Conservation (phyloP, 495 filamentous ascomycete species). For the Rostrohypoxylon terebratum region DNA sequence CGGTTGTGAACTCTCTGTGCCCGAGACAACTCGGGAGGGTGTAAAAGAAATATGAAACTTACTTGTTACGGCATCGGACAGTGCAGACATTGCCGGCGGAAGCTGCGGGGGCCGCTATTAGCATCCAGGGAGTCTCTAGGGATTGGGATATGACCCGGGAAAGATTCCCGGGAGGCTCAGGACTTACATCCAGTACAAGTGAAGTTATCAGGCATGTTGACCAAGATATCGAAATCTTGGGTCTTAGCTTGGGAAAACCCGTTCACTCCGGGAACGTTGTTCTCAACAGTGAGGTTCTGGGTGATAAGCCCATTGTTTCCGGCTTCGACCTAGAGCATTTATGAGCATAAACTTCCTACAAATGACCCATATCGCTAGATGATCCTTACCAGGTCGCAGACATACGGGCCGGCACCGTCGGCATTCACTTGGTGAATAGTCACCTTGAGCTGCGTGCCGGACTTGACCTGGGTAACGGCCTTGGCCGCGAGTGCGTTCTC, state of each 20-base stretch:
- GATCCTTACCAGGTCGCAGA: constrained; percentile 56
- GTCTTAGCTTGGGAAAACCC: constrained; percentile 61
- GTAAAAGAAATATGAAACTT: neutral
- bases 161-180: too few relatives aligned
- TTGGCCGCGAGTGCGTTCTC: constrained; percentile 60
- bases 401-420: constrained; percentile 66
- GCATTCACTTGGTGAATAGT: constrained; percentile 68
- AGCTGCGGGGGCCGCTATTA: constrained; percentile 48
- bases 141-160: too few relatives aligned
- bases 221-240: constrained; percentile 58
- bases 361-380: too few relatives aligned
- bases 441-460: constrained; percentile 53
- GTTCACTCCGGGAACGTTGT: constrained; percentile 61
- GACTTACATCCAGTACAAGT: constrained; percentile 55
- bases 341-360: too few relatives aligned
- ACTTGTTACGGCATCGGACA: constrained; percentile 64
- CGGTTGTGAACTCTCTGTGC: neutral
- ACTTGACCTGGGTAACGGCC: constrained; percentile 58
- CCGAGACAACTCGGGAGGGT: neutral
- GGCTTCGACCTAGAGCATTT: constrained; percentile 50
- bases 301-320: constrained; percentile 58
- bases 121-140: neutral
- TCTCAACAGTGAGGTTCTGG: constrained; percentile 56
- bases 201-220: constrained; percentile 57
- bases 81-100: constrained; percentile 67